Base-by-base conservation (phyloP, 2,329 filamentous ascomycete species). In the Ophiostoma ips region DNA sequence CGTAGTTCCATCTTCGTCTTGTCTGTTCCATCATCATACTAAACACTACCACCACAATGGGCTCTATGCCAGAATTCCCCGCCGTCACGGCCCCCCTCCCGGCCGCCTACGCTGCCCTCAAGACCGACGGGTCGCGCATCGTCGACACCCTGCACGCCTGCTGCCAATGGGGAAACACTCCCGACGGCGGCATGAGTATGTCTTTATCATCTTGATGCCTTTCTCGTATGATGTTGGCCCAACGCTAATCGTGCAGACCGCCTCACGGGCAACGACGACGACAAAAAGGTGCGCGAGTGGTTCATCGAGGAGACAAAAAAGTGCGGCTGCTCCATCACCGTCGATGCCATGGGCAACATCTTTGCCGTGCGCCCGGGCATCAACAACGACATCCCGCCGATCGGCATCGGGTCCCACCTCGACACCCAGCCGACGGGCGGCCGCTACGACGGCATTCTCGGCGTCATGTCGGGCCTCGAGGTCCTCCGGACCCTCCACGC, bases 321-420 rank as follows among this genome's bases (percentile, higher is more conserved):
- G 0, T 66, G 88, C 0, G 83, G 81, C 10, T 90, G 85, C 62
- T 70, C 71, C 3, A 71, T 84, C 8, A 81, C 73, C 0, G 64
- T 87, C 1, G 86, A 92, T 60, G 69, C 75, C 16, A 88, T 90
- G 77, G 85, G 85, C n/a, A 90, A 90, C 56, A 84, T 83, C 52
- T 90, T 90, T 61, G 85, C 85, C 1, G 70, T 86, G 5, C 73
- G 81, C 2, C 75, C 79, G 3, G 84, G 85, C 1, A 66, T 73
- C 50, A 66, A 67, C 48, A 67, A 71, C 16, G 69, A 75, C 13
- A 73, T 77, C 1, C 70, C 77, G 9, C 74, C 84, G 1, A 83
- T 81, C 1, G 84, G 79, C 54, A 81, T 78, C 28, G 84, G 84
- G 2, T 83, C 78, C 7, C 84, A 88, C 61, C 61, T 83, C 2